Evolutionary conservation across 805 yeast genomes (phyloP), one percentile per base, ranked within the genome.

Genomic region (Candida nitratophila): DNA sequence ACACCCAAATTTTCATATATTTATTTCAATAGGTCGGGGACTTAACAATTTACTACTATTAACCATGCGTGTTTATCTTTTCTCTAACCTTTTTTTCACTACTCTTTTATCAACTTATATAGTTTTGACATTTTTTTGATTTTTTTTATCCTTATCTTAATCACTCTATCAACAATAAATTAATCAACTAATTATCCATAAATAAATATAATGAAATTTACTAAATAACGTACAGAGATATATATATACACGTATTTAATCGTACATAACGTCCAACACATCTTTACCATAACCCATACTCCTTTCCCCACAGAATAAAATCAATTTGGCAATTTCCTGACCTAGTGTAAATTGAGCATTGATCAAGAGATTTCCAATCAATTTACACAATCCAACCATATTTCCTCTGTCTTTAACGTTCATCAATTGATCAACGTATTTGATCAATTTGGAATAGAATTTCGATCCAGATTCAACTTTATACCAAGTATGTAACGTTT

Each of bases 321-420:
- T 61, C 46, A 81, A 60, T 43, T 69, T 69, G 1, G 81, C 70
- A 48, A 76, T 70, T 53, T 81, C 88, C 39, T 64, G 63, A 12
- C 81, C 81, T 42, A 80, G 63, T 39, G 76, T 77, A 79, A 82
- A 81, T 41, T 71, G 69, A 42, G 76, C 67, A 17, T 56, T 58
- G 29, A 55, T 56, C 45, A 71, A 64, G 32, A 65, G 56, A n/a
- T 60, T 58, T 14, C 73, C 66, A 39, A 77, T 66, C 47, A 73
- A 51, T 40, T 64, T 65, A 48, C 82, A 55, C 39, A 84, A 57
- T 1, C 90, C 90, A 11, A 76, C 73, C 26, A 80, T 62, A 41
- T 75, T 64, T 46, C 78, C 69, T 52, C 68, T 71, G 44, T 70
- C 65, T 26, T 61, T 56, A 16, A 78, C 68, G 4, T 54, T 47